phyloP scores from a whole-genome alignment of 768 basidiomycete genomes.

The Termitomyces titanicus region DNA sequence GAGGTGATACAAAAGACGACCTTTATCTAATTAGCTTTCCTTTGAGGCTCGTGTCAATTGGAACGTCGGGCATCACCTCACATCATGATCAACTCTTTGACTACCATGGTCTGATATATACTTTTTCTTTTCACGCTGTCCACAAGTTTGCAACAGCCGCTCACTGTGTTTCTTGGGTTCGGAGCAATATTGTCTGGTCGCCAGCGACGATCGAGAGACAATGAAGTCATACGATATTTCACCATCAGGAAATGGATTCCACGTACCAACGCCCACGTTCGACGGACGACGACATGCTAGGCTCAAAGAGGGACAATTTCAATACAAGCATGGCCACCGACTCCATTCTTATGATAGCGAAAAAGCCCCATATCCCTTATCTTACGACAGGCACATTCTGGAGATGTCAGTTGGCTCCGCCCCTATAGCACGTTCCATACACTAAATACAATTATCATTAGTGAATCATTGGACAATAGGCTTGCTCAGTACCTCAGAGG shows the following conservation, averaged over 20 bases:
- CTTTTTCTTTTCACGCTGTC: not conserved
- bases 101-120: constrained; percentile 13
- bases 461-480: constrained; percentile 53
- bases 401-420: constrained; percentile 47
- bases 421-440: not conserved
- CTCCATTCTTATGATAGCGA: constrained; percentile 69
- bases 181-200: not conserved
- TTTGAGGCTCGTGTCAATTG: constrained; percentile 7
- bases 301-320: constrained; percentile 56
- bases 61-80: constrained; percentile 11
- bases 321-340: constrained; percentile 55
- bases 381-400: constrained; percentile 63
- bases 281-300: constrained; percentile 35
- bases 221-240: constrained; percentile 21
- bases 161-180: not conserved
- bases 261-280: constrained; percentile 21
- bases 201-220: constrained; percentile 3
- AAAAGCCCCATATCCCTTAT: constrained; percentile 78
- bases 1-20: not conserved
- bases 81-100: constrained; percentile 12
- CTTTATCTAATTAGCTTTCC: not conserved
- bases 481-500: constrained; percentile 45
- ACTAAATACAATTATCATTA: constrained; percentile 16
- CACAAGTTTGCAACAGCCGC: not conserved
- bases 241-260: constrained; percentile 10